Evolutionary conservation across 164 flowering plant genomes (phyloP).

Genomic region (Houttuynia cordata): DNA sequence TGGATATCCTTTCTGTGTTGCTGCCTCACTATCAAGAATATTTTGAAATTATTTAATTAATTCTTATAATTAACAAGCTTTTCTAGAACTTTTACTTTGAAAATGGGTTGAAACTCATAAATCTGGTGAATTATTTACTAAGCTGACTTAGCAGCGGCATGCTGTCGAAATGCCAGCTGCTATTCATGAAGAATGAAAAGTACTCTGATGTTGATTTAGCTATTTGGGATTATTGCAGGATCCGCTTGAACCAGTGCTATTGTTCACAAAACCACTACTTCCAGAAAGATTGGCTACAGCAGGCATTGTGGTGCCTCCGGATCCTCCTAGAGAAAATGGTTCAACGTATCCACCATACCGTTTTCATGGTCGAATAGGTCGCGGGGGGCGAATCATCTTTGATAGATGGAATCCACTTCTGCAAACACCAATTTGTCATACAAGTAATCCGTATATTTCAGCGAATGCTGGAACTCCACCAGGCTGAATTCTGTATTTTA

Average conservation of each 20-base stretch:
- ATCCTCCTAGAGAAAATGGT: slow-evolving; percentile 26
- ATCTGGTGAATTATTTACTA: too few relatives aligned
- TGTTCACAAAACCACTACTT: slow-evolving; percentile 75
- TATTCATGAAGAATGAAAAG: neutral
- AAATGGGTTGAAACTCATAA: neutral
- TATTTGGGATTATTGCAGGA: slow-evolving; percentile 42
- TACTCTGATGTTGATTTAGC: neutral
- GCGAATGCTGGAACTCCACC: slow-evolving; percentile 25
- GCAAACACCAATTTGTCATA: slow-evolving; percentile 38
- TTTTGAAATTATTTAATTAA: too few relatives aligned
- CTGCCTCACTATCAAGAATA: too few relatives aligned
- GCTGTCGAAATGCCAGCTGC: too few relatives aligned
- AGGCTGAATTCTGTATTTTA: slow-evolving; percentile 14
- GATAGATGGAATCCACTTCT: slow-evolving; percentile 84
- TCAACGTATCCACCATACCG: slow-evolving; percentile 23
- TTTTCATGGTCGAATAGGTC: slow-evolving; percentile 77
- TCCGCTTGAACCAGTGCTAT: slow-evolving; percentile 67
- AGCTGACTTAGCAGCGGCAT: neutral
- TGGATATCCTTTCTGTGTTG: neutral
- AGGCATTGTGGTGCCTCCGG: slow-evolving; percentile 59
- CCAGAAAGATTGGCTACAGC: slow-evolving; percentile 73
- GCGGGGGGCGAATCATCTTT: slow-evolving; percentile 87
- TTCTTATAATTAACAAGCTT: neutral
- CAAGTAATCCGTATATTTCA: slow-evolving; percentile 36
- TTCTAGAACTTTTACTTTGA: neutral